These are phyloP conservation scores for Penicillium nordicum DNA, from an alignment of 2,329 filamentous ascomycete species.

Conservation along the genomic window DNA sequence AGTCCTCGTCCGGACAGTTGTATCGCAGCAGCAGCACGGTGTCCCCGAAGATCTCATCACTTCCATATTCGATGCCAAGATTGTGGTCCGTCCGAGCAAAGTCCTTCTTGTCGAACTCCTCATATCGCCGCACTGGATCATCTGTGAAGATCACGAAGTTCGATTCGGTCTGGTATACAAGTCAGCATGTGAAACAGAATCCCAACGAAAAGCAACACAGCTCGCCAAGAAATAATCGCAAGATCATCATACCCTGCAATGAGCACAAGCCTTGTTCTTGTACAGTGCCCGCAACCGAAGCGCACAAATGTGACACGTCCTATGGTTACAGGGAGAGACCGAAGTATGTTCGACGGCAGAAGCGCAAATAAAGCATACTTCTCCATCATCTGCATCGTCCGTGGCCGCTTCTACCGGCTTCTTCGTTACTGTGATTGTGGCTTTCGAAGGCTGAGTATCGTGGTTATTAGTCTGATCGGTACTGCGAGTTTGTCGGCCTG, in stretches of 20 bases:
- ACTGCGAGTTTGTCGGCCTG: constrained; percentile 28
- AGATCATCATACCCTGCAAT: constrained; percentile 69
- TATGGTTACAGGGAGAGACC: constrained; percentile 90
- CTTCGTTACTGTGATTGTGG: constrained; percentile 29
- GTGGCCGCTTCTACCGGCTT: constrained; percentile 31
- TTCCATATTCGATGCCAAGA: constrained; percentile 88
- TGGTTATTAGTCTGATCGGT: constrained; percentile 17
- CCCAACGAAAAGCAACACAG: not conserved
- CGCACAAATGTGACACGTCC: constrained; percentile 94
- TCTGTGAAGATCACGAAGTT: constrained; percentile 87
- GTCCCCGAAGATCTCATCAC: constrained; percentile 84
- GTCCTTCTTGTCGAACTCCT: constrained; percentile 73
- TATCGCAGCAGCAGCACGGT: constrained; percentile 84
- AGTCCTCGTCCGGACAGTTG: constrained; percentile 85
- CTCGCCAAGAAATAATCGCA: not conserved
- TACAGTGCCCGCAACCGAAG: constrained; percentile 88
- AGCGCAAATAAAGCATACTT: constrained; percentile 97
- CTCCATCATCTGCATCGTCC: constrained; percentile 61
- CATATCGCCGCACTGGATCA: constrained; percentile 72
- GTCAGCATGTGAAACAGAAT: constrained; percentile 11
- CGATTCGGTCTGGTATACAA: constrained; percentile 39
- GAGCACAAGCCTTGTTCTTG: constrained; percentile 94
- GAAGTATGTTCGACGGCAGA: constrained; percentile 83
- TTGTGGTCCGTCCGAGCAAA: constrained; percentile 77
- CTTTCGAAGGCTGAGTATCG: constrained; percentile 13